Evolutionary conservation across 495 filamentous ascomycete species (phyloP).

Genomic region (Daldinia grandis): DNA sequence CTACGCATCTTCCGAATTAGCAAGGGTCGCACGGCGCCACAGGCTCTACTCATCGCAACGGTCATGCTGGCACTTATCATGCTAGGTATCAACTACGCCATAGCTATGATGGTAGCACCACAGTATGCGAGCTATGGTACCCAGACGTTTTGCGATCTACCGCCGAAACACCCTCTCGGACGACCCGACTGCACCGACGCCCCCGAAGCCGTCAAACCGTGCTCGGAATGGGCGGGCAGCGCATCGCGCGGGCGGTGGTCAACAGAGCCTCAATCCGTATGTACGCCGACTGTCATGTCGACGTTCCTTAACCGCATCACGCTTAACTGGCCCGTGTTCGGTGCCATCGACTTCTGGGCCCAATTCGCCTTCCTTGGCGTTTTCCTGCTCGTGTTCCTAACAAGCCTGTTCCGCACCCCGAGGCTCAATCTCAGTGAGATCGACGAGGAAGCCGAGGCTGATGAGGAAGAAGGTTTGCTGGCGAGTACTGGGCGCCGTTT

Average conservation of each 20-base stretch:
- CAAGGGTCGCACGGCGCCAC: conserved; percentile 86
- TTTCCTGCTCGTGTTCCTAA: conserved; percentile 79
- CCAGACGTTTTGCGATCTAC: conserved; percentile 87
- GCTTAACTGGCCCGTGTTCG: conserved; percentile 96
- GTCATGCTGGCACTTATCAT: conserved; percentile 89
- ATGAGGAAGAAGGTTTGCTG: conserved; percentile 91
- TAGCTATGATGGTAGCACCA: conserved; percentile 90
- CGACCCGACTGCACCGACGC: conserved; percentile 84
- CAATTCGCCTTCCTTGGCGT: conserved; percentile 90
- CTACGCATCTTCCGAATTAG: conserved; percentile 88
- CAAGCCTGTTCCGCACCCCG: conserved; percentile 80
- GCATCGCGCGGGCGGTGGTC: conserved; percentile 26
- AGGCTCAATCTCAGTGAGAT: conserved; percentile 74
- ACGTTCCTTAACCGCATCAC: conserved; percentile 94
- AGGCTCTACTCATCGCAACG: conserved; percentile 90
- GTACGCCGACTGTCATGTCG: conserved; percentile 87
- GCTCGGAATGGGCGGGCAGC: conserved; percentile 73
- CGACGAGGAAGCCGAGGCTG: conserved; percentile 90
- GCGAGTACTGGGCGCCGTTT: conserved; percentile 81
- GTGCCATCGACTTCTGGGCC: conserved; percentile 91
- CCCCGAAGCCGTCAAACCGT: conserved; percentile 75
- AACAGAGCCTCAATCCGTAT: conserved; percentile 72
- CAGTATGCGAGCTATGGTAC: conserved; percentile 95
- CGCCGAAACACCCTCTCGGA: conserved; percentile 60
- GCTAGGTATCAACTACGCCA: conserved; percentile 87